phyloP scores from a whole-genome alignment of 345 rosid genomes.

The Eucalyptus cloeziana region DNA sequence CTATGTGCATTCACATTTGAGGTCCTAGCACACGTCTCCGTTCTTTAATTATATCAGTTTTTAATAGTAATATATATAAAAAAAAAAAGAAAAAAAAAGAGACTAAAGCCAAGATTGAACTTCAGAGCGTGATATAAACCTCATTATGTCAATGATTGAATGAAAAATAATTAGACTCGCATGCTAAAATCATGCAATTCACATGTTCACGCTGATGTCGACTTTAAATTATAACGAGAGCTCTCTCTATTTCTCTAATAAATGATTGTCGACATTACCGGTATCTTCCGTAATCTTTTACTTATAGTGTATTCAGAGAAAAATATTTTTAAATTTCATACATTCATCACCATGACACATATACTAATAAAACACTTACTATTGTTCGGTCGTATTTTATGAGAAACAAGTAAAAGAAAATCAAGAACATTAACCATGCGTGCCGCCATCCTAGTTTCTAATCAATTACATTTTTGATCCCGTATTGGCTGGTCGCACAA shows the following conservation, averaged over 20 bases:
- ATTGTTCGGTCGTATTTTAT: not conserved
- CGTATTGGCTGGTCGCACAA: too few species aligned
- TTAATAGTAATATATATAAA: too few species aligned
- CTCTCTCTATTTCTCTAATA: too few species aligned
- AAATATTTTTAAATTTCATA: not conserved
- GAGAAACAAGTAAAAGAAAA: not conserved
- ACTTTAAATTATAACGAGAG: not conserved
- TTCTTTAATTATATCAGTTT: too few species aligned
- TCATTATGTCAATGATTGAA: not conserved
- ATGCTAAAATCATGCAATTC: not conserved
- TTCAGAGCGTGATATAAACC: not conserved
- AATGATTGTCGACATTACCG: not conserved
- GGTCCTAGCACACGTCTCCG: too few species aligned
- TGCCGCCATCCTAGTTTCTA: fast-evolving
- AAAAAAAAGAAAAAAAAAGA: too few species aligned
- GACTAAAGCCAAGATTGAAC: too few species aligned
- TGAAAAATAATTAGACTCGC: not conserved
- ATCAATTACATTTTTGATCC: too few species aligned
- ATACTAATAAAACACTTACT: not conserved
- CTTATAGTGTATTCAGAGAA: not conserved
- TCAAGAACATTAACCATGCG: not conserved
- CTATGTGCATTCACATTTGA: too few species aligned
- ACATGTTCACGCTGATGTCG: not conserved
- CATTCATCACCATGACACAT: not conserved
- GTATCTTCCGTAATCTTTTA: not conserved